Evolutionary conservation across 2,329 filamentous ascomycete genomes (phyloP).

Genomic region (Monilinia laxa): DNA sequence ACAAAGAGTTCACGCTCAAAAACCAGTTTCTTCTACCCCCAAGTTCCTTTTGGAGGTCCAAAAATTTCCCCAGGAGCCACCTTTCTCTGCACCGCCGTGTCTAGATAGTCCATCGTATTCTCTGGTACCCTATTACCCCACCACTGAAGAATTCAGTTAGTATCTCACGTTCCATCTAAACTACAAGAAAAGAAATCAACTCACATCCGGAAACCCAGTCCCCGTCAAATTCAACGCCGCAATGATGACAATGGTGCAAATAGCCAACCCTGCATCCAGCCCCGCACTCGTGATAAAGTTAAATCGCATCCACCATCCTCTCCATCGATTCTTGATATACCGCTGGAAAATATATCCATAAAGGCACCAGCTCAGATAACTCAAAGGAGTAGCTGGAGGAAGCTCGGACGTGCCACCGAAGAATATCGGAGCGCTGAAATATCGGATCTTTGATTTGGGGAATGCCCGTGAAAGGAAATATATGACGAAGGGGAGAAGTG

Average conservation of each 20-base stretch:
- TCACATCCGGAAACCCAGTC: conserved; percentile 52
- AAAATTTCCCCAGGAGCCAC: conserved; percentile 28
- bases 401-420: conserved; percentile 22
- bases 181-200: not conserved
- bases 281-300: conserved; percentile 74
- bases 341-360: conserved; percentile 70
- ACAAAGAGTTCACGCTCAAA: too few relatives aligned
- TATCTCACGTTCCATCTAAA: too few relatives aligned
- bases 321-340: conserved; percentile 62
- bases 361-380: conserved; percentile 66
- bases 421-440: conserved; percentile 24
- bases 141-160: conserved; percentile 47
- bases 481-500: conserved; percentile 58
- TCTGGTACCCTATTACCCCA: conserved; percentile 58
- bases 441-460: conserved; percentile 59
- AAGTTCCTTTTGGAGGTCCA: conserved; percentile 25
- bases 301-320: conserved; percentile 75
- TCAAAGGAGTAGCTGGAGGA: conserved; percentile 68
- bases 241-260: conserved; percentile 69
- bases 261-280: conserved; percentile 65
- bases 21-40: not conserved
- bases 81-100: conserved; percentile 28
- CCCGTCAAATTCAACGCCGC: conserved; percentile 62
- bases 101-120: conserved; percentile 28
- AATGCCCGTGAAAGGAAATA: conserved; percentile 55